Evolutionary conservation across 2,329 filamentous ascomycete genomes (phyloP).

Genomic region (Cladobotryum mycophilum): DNA sequence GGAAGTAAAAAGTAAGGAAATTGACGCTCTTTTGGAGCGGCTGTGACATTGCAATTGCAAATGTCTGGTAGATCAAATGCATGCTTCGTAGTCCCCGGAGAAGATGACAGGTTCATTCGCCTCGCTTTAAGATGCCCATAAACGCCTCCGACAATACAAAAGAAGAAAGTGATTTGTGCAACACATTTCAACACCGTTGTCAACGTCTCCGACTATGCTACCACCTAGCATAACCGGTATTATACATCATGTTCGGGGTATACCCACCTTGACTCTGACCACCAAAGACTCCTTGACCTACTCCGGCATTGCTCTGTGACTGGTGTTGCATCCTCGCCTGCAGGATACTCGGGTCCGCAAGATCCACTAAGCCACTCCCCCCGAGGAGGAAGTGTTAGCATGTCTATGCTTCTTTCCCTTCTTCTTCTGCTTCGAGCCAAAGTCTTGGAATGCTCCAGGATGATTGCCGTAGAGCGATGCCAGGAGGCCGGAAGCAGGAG

Average conservation of each 20-base stretch:
- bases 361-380: constrained; percentile 99
- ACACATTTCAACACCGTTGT: constrained; percentile 5
- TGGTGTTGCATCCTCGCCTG: constrained; percentile 94
- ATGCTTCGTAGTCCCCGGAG: constrained; percentile 22
- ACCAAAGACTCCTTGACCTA: constrained; percentile 84
- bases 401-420: constrained; percentile 99
- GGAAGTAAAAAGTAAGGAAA: constrained; percentile 9
- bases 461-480: constrained; percentile 86
- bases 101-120: constrained; percentile 18
- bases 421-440: constrained; percentile 97
- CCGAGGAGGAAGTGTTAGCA: constrained; percentile 99
- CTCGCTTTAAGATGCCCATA: constrained; percentile 21
- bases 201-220: constrained; percentile 28
- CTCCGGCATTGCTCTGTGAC: constrained; percentile 72
- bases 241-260: constrained; percentile 80
- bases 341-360: constrained; percentile 99
- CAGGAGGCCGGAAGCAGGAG: constrained; percentile 85
- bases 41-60: constrained; percentile 21
- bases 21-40: constrained; percentile 21
- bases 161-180: constrained; percentile 15
- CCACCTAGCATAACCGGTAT: constrained; percentile 64
- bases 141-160: constrained; percentile 14
- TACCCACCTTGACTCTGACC: constrained; percentile 93
- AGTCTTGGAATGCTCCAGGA: constrained; percentile 82
- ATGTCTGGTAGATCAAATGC: constrained; percentile 28